These are phyloP conservation scores for Leishmania lainsoni DNA, from an alignment of 208 protist genomes.

Conservation along the genomic window DNA sequence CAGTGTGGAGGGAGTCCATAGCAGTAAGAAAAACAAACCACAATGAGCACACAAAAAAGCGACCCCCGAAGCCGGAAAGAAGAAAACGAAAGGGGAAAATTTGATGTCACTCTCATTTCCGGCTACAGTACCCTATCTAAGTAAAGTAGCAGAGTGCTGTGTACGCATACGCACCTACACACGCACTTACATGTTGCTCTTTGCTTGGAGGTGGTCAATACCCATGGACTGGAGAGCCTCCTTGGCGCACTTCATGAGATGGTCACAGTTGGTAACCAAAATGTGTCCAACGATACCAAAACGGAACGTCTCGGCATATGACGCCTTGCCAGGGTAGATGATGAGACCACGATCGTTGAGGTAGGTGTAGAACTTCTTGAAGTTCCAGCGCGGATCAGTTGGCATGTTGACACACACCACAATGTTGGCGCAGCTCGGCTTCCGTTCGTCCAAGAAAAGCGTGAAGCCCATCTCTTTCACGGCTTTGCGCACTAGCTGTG, in stretches of 20 bases:
- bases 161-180: neutral
- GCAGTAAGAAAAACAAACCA: neutral
- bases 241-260: constrained; percentile 53
- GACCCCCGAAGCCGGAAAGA: neutral
- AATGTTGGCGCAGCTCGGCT: constrained; percentile 71
- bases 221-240: constrained; percentile 64
- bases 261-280: constrained; percentile 43
- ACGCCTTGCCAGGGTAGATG: constrained; percentile 88
- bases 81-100: neutral
- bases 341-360: constrained; percentile 74
- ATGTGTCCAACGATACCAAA: constrained; percentile 88
- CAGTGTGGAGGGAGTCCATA: neutral
- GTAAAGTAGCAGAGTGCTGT: neutral
- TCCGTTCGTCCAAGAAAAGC: constrained; percentile 63
- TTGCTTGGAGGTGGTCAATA: constrained; percentile 45
- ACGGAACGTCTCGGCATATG: constrained; percentile 85
- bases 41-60: neutral
- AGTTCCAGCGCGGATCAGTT: constrained; percentile 75
- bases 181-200: constrained; percentile 44
- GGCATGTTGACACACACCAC: constrained; percentile 88
- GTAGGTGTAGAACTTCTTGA: constrained; percentile 85
- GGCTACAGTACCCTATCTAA: neutral
- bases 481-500: constrained; percentile 50
- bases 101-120: neutral
- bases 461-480: constrained; percentile 76